Base-by-base conservation (phyloP, 768 basidiomycete genomes). In the Russula virescens region DNA sequence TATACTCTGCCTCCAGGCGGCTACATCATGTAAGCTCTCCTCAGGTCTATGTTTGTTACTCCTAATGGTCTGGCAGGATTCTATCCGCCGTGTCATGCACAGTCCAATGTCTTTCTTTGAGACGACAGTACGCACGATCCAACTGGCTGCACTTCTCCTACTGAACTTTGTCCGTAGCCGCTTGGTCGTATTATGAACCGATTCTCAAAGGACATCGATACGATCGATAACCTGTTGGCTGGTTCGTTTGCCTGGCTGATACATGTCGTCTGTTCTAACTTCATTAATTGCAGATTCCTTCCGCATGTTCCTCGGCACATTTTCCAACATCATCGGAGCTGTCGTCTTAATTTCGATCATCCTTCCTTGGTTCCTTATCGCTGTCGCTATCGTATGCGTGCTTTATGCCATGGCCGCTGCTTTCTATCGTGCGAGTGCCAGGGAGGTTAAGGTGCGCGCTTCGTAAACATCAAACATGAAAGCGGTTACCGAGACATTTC, bases 51-150 rank as follows among this genome's bases (percentile, higher is more conserved):
- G 7, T 0, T 14, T 19, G 3, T 2, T 21, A 25, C 45, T 21
- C 51, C 28, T 23, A 48, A 42, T 50, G 8, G 23, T 13, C 18
- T 10, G 31, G 60, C 66, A 87, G 84, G 75, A 73, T 63, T 85
- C 89, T 6, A 81, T 90, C 58, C 74, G 77, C 9, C 82, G 86
- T 23, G 81, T 94, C 52, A 82, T 95, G 81, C 83, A 86, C 71
- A 90, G 91, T 0, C 92, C 92, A 0, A 93, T 91, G 87, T 85
- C 84, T 8, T 94, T 93, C 76, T 95, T 93, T 70, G 94, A 95
- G 70, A 93, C 87, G 1, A 91, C 89, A 6, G 85, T 86, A 69
- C 68, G 78, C 69, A 40, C 48, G 18, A 19, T 47, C 45, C 35
- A 13, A 8, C 14, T 43, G 52, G 14, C 40, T 28, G 60, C 47